Evolutionary conservation across 441 rosid genomes (phyloP).

Genomic region (Gossypium davidsonii): DNA sequence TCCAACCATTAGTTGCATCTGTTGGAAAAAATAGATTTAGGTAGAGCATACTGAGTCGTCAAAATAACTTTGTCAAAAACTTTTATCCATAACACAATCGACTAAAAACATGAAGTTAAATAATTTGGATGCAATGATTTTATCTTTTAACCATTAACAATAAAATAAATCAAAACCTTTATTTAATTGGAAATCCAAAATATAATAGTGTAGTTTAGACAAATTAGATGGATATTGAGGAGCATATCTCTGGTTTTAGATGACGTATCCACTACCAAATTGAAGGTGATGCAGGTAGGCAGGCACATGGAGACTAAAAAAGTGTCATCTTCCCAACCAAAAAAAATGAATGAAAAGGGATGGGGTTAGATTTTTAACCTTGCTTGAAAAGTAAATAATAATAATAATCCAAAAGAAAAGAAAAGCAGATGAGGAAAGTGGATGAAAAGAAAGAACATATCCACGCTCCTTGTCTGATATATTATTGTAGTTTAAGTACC

Average conservation of each 20-base stretch:
- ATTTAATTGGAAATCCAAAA: background rate
- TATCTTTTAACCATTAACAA: background rate
- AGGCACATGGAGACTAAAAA: constrained; percentile 42
- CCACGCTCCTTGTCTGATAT: constrained; percentile 43
- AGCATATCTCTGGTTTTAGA: constrained; percentile 38
- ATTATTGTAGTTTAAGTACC: constrained; percentile 17
- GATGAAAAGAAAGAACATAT: constrained; percentile 23
- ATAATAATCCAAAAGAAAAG: constrained; percentile 20
- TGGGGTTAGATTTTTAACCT: no score
- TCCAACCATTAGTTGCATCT: no score
- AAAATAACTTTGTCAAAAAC: no score
- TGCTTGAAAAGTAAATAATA: no score
- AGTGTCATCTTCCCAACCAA: constrained; percentile 26
- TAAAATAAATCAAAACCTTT: background rate
- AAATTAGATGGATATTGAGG: background rate
- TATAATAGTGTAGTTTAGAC: background rate
- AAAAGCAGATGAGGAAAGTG: constrained; percentile 1
- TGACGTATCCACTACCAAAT: constrained; percentile 26
- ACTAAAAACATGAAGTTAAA: no score
- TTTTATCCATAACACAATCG: no score
- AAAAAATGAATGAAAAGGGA: background rate
- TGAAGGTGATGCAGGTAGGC: constrained; percentile 37
- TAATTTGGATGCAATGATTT: background rate
- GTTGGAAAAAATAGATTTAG: no score
- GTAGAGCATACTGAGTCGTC: no score